Conservation (phyloP, 2,329 filamentous ascomycete species). For the Colletotrichum horii region DNA sequence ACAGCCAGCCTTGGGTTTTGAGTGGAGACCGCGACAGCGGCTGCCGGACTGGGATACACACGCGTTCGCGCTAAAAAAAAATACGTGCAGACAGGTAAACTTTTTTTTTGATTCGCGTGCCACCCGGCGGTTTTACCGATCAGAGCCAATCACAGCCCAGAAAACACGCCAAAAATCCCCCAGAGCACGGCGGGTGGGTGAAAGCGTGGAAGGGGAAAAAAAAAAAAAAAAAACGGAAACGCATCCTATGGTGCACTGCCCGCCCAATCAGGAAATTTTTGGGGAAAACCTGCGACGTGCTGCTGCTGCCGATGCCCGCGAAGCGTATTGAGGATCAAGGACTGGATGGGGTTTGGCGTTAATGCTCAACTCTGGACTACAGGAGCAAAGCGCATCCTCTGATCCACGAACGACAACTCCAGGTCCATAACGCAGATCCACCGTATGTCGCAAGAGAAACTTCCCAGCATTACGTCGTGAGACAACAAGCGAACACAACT, state of each 20-base stretch:
- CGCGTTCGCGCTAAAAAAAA: slow-evolving; percentile 28
- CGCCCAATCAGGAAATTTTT: slow-evolving; percentile 1
- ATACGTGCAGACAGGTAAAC: slow-evolving; percentile 15
- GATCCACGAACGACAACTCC: not conserved
- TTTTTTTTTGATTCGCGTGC: not conserved
- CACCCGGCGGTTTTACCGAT: not conserved
- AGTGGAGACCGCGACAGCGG: not conserved
- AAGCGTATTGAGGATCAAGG: not conserved
- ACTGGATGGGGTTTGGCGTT: not conserved
- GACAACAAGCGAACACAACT: not conserved
- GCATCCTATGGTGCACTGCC: not conserved
- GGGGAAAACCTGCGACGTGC: not conserved
- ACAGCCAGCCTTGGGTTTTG: not conserved
- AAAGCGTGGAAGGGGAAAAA: not conserved
- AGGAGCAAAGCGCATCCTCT: not conserved
- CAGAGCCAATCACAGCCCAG: not conserved
- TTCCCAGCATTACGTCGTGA: not conserved
- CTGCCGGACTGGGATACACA: not conserved
- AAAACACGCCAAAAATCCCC: not conserved
- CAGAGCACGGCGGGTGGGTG: not conserved
- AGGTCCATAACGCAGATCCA: not conserved
- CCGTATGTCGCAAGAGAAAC: not conserved
- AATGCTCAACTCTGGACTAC: not conserved
- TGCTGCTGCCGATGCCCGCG: not conserved
- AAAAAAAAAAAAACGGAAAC: not conserved